Percentiles rank a stretch among this genome's conserved stretches.
These are phyloP conservation scores for Aspergillus fumigatiaffinis DNA, from an alignment of 2,329 filamentous ascomycete species.

Conservation along the genomic window DNA sequence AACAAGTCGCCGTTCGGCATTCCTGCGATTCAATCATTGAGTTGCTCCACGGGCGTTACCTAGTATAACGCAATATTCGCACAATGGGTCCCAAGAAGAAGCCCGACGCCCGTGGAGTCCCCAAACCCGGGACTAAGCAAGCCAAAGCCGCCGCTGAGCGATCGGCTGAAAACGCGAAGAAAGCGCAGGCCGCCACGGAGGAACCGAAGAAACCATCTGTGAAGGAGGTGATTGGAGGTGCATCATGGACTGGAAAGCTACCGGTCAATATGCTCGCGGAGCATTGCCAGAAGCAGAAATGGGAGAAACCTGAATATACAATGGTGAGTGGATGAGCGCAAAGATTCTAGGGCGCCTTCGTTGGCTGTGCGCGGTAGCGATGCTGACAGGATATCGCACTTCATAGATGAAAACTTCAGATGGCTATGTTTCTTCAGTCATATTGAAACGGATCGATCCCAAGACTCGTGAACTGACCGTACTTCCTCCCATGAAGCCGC, in stretches of 20 bases:
- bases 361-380: neutral
- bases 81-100: conserved; percentile 43
- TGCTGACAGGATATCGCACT: conserved; percentile 13
- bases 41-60: conserved; percentile 22
- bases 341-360: conserved; percentile 1
- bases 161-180: conserved; percentile 28
- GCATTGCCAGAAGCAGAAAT: conserved; percentile 92
- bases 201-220: conserved; percentile 58
- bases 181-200: conserved; percentile 34
- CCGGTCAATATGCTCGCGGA: conserved; percentile 91
- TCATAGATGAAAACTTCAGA: conserved; percentile 61
- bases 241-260: conserved; percentile 96
- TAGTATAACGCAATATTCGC: conserved; percentile 1
- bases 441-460: conserved; percentile 66
- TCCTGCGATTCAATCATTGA: conserved; percentile 1
- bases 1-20: neutral
- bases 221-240: conserved; percentile 80
- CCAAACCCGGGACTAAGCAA: conserved; percentile 39
- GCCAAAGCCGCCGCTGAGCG: conserved; percentile 38
- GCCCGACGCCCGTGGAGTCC: conserved; percentile 34
- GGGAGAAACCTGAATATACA: conserved; percentile 90
- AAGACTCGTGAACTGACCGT: conserved; percentile 77
- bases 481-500: conserved; percentile 78
- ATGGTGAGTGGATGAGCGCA: conserved; percentile 52
- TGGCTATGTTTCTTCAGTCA: conserved; percentile 76